phyloP scores from a whole-genome alignment of 257 asterid genomes.

The Solanum etuberosum region DNA sequence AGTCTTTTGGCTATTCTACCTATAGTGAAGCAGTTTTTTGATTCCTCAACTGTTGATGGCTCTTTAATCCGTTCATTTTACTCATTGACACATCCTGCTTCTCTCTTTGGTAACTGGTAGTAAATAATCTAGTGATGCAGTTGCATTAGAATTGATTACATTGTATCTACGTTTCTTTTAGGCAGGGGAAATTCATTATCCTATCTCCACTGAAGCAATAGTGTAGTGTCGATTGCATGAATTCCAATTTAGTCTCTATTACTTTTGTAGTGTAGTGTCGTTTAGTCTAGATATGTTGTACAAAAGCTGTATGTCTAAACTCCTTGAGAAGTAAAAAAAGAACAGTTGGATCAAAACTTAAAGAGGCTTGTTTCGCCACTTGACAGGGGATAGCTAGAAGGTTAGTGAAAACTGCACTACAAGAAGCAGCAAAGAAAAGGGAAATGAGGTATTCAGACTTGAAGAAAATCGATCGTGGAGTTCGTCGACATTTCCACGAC shows the following conservation, averaged over 20 bases:
- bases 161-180: background rate
- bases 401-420: conserved; percentile 68
- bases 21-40: background rate
- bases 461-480: conserved; percentile 81
- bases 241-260: background rate
- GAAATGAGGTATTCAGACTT: conserved; percentile 92
- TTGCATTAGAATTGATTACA: background rate
- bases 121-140: background rate
- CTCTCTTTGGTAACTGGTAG: background rate
- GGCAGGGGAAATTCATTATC: background rate
- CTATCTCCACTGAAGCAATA: background rate
- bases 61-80: background rate
- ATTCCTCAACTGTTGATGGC: background rate
- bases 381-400: conserved; percentile 78
- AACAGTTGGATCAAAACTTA: background rate
- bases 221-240: background rate
- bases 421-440: conserved; percentile 84
- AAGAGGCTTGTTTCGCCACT: background rate
- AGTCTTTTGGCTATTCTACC: background rate
- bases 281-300: background rate
- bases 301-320: background rate
- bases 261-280: background rate
- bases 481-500: conserved; percentile 85
- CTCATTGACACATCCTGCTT: background rate
- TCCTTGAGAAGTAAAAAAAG: background rate